Evolutionary conservation across 2,329 filamentous ascomycete species (phyloP).

Genomic region (Epicoccum sorghinum): DNA sequence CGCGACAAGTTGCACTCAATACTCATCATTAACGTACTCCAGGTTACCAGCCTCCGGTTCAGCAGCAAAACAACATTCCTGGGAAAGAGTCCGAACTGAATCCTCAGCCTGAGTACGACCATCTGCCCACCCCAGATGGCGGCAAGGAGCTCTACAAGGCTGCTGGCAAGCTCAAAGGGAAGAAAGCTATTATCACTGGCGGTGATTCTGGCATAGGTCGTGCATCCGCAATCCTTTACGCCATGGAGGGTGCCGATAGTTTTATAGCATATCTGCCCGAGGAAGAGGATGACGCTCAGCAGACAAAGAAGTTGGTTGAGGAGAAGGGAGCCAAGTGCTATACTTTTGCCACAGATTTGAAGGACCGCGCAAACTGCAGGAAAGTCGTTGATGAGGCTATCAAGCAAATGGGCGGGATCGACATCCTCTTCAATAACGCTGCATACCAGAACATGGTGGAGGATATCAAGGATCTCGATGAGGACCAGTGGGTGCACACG

Average conservation of each 20-base stretch:
- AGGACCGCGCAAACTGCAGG: conserved; percentile 70
- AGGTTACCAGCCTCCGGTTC: conserved; percentile 58
- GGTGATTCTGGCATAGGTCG: conserved; percentile 82
- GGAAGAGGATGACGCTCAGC: conserved; percentile 76
- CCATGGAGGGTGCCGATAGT: conserved; percentile 78
- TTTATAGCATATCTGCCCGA: conserved; percentile 76
- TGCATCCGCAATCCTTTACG: conserved; percentile 76
- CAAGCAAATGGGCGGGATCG: conserved; percentile 69
- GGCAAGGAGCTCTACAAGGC: conserved; percentile 74
- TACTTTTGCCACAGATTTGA: conserved; percentile 69
- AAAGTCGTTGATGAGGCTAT: conserved; percentile 71
- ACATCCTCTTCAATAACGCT: conserved; percentile 76
- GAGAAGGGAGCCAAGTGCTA: conserved; percentile 69
- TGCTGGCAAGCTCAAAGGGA: conserved; percentile 75
- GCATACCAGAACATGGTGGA: conserved; percentile 76
- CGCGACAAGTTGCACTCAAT: neutral
- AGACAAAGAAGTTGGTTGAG: conserved; percentile 75
- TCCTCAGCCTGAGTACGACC: conserved; percentile 65
- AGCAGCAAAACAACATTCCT: conserved; percentile 56
- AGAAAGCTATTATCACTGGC: conserved; percentile 79
- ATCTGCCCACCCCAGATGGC: conserved; percentile 71
- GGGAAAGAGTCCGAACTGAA: conserved; percentile 63
- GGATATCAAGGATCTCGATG: conserved; percentile 72
- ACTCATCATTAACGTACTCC: conserved; percentile 1
- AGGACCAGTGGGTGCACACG: conserved; percentile 81